These are phyloP conservation scores for Avena sativa DNA, from an alignment of 176 grass and related monocot species.

Conservation along the genomic window DNA sequence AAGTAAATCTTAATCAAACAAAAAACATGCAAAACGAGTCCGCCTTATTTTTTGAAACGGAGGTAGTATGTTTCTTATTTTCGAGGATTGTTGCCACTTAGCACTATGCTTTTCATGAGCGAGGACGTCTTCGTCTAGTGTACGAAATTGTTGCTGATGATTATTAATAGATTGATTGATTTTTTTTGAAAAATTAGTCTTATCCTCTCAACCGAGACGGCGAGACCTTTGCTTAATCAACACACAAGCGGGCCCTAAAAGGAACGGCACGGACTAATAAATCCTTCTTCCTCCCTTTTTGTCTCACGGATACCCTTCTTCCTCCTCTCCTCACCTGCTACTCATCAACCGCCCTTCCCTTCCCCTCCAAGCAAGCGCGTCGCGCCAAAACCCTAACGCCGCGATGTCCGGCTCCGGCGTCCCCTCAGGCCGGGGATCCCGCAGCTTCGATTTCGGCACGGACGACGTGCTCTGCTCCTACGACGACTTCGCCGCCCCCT, in stretches of 20 bases:
- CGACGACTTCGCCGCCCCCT: constrained; percentile 64
- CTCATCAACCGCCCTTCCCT: constrained; percentile 17
- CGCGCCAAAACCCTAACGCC: constrained; percentile 47
- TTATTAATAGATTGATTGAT: too few relatives aligned
- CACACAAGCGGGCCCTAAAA: constrained; percentile 6
- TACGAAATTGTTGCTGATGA: too few relatives aligned
- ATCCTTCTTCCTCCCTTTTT: neutral
- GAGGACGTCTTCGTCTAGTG: too few relatives aligned
- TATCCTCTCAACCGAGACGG: neutral
- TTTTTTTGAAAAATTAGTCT: neutral
- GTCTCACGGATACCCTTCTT: neutral
- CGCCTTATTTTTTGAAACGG: too few relatives aligned
- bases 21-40: too few relatives aligned
- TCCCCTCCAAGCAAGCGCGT: constrained; percentile 39
- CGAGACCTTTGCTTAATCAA: constrained; percentile 34
- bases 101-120: too few relatives aligned
- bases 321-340: neutral
- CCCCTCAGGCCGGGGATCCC: constrained; percentile 54
- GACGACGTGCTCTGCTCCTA: constrained; percentile 81
- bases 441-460: constrained; percentile 74
- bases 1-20: too few relatives aligned
- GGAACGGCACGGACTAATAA: constrained; percentile 6
- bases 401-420: constrained; percentile 57
- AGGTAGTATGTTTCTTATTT: too few relatives aligned
- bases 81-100: too few relatives aligned